Conservation (phyloP, 306 rosid genomes). For the Vigna hirtella region DNA sequence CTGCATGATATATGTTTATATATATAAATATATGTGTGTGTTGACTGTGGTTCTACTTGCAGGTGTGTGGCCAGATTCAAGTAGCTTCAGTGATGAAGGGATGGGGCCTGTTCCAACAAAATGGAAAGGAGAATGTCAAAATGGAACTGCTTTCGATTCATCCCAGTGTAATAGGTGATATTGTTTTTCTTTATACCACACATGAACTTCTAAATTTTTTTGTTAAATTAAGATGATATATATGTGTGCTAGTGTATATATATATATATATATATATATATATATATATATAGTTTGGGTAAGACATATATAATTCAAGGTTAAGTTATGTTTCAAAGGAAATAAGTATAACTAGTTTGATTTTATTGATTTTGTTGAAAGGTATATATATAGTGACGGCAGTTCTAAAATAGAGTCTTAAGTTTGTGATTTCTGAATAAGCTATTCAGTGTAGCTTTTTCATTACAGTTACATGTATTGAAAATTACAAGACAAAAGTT, state of each 20-base stretch:
- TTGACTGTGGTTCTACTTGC: slow-evolving; percentile 1
- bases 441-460: neutral
- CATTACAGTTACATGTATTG: slow-evolving; percentile 28
- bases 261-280: too few relatives aligned
- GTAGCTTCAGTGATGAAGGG: slow-evolving; percentile 80
- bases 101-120: slow-evolving; percentile 73
- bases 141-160: slow-evolving; percentile 67
- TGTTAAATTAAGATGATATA: neutral
- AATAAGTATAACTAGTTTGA: neutral
- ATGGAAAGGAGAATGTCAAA: slow-evolving; percentile 85
- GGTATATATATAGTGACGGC: neutral
- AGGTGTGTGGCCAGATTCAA: slow-evolving; percentile 94
- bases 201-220: neutral
- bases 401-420: neutral
- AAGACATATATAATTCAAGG: neutral
- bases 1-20: too few relatives aligned
- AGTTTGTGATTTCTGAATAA: neutral
- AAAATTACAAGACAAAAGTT: slow-evolving; percentile 43
- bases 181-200: neutral
- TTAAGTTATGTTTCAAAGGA: neutral
- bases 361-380: slow-evolving; percentile 8
- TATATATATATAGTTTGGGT: too few relatives aligned
- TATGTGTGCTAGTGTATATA: neutral
- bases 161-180: slow-evolving; percentile 71
- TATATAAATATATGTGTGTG: neutral